These are phyloP conservation scores for Suhomyces coccinellae DNA, from an alignment of 1,139 yeast species.

Conservation along the genomic window DNA sequence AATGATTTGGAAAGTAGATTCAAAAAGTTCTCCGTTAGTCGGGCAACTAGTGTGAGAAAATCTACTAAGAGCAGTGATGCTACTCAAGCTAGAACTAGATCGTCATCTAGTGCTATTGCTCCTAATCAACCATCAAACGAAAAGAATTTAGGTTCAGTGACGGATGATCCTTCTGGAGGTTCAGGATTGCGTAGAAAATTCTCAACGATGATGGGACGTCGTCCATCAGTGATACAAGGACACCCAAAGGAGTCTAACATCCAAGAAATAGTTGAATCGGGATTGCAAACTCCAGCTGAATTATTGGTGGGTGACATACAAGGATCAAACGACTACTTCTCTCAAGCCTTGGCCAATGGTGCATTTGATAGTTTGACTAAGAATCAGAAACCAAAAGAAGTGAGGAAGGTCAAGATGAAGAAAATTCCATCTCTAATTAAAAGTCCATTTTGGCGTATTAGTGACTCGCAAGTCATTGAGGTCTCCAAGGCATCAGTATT, in stretches of 20 bases:
- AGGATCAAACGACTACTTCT: slow-evolving; percentile 17
- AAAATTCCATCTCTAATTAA: slow-evolving; percentile 55
- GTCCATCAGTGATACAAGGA: slow-evolving; percentile 46
- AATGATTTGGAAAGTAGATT: slow-evolving; percentile 6
- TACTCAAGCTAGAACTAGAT: slow-evolving; percentile 5
- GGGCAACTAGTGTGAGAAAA: slow-evolving; percentile 9
- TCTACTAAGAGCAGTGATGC: neutral
- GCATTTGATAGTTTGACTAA: slow-evolving; percentile 10
- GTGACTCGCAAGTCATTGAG: slow-evolving; percentile 72
- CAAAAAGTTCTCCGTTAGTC: slow-evolving; percentile 17
- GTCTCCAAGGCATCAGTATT: slow-evolving; percentile 60
- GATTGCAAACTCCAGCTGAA: slow-evolving; percentile 47
- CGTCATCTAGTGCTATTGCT: slow-evolving; percentile 7
- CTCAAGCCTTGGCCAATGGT: slow-evolving; percentile 14
- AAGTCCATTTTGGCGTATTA: slow-evolving; percentile 82
- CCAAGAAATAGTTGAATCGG: slow-evolving; percentile 44
- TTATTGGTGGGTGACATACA: slow-evolving; percentile 38
- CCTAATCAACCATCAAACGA: slow-evolving; percentile 1
- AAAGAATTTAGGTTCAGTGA: neutral
- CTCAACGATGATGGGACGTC: slow-evolving; percentile 45
- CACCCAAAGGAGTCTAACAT: slow-evolving; percentile 37
- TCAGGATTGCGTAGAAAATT: slow-evolving; percentile 34
- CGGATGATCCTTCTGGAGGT: neutral
- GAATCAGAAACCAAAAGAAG: slow-evolving; percentile 1
- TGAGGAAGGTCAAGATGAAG: slow-evolving; percentile 40